phyloP scores from a whole-genome alignment of 345 rosid genomes.

The Citrus mangshanensis region DNA sequence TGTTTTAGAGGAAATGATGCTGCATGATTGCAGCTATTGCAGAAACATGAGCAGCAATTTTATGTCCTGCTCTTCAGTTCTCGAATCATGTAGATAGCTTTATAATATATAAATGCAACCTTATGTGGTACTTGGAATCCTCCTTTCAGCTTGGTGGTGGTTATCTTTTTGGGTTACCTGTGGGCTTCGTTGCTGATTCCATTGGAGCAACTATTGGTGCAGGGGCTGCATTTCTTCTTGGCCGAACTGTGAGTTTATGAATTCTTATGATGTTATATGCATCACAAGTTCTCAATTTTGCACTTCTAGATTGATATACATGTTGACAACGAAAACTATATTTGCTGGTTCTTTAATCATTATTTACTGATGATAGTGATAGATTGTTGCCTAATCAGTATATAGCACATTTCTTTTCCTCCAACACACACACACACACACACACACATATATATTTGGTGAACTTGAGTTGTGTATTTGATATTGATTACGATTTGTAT shows the following conservation, averaged over 20 bases:
- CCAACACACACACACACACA: no score
- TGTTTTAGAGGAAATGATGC: not conserved
- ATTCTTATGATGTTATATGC: not conserved
- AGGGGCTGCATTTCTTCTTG: conserved; percentile 91
- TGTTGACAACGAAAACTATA: not conserved
- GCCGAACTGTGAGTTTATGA: conserved; percentile 60
- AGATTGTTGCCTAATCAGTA: not conserved
- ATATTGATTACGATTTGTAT: not conserved
- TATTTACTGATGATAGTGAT: not conserved
- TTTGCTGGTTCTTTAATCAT: not conserved
- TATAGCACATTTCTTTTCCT: not conserved
- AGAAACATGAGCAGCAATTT: not conserved
- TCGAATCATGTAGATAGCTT: not conserved
- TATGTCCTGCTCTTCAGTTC: not conserved
- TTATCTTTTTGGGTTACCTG: conserved; percentile 89
- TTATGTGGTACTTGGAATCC: conserved; percentile 22
- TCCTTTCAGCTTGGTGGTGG: conserved; percentile 94
- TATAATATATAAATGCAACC: not conserved
- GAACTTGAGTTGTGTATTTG: not conserved
- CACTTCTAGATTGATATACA: not conserved
- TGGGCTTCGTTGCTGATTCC: conserved; percentile 94
- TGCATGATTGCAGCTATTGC: not conserved
- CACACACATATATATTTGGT: not conserved
- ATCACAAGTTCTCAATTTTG: not conserved
- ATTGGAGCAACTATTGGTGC: conserved; percentile 92